Base-by-base conservation (phyloP, 768 basidiomycete species). In the Russula foetens region DNA sequence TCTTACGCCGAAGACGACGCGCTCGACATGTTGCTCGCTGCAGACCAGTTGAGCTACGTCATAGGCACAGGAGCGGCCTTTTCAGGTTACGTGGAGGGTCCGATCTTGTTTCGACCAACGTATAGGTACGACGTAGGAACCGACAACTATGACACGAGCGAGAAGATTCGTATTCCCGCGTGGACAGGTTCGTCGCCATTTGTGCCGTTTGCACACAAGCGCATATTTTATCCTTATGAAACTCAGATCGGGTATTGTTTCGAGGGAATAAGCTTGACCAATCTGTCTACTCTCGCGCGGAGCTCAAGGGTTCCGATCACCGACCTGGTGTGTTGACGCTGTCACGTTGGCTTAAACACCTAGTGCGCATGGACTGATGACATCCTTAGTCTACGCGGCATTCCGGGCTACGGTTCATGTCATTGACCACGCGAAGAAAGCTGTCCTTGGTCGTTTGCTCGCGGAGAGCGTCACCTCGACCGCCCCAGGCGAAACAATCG, bases 161-260 rank as follows among this genome's bases (percentile, higher is more conserved):
- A 98, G 73, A 99, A 98, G 76, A 84, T 86, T 81, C 83, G 97
- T 26, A 88, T 97, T 69, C 97, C 97, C 6, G 92, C 96, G 19
- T 98, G 95, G 95, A 98, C 96, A 67, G 93, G 93, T 93, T 58
- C 60, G 80, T 64, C 26, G 54, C 41, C 31, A 29, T 38, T 31
- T 44, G n/a, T 33, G 41, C n/a, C 29, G 17, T 38, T 58, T 31
- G 35, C 35, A 26, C 43, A 62, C 58, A 48, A 71, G 56, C 67
- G n/a, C 46, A 53, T 41, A 41, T 46, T 15, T 46, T 50, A 35
- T 19, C 43, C 7, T 56, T 41, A 33, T 35, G 44, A 17, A 41
- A 43, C 29, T n/a, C 68, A 93, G 97, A 99, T 76, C 90, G 97
- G n/a, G 84, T 99, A 8, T 71, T 99, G 59, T 95, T 87, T 75